Base-by-base conservation (phyloP, 345 rosid species). In the Anastatica hierochuntica region DNA sequence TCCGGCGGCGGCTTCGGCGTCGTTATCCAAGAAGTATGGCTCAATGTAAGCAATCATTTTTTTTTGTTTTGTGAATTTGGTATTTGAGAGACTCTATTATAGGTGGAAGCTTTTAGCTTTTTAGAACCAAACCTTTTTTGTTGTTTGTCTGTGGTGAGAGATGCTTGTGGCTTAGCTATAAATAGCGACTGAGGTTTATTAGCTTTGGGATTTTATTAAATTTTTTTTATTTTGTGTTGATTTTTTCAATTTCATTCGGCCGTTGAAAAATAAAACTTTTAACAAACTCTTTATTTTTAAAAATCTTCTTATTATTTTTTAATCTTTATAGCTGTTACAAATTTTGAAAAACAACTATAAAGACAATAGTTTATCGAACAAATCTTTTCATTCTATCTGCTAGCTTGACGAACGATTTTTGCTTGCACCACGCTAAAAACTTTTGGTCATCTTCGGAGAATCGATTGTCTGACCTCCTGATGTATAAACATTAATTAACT, bases 11-110 rank as follows among this genome's bases (percentile, higher is more conserved):
- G 67, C 44, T 1, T 84, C 95, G 60, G 76, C 33, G 69, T 90
- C 96, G 77, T 65, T 82, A 10, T 87, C 94, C 56, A 52, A 82
- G 58, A 84, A 72, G 66, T 74, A 78, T 24, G 76, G 75, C 62
- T 74, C 95, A 29, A 83, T 14, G 73, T 70, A 90, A 1, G 90
- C 94, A 50, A 90, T 88, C 96, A 90, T 90, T 59, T 60, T 59
- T 31, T 8, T 52, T 23, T 33, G 18, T 49, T n/a, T n/a, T 37
- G 58, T 43, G n/a, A 47, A 13, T 13, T 50, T 40, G 46, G 40
- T 39, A 33, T 53, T 21, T 29, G 48, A 64, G 55, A 63, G 62
- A 54, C 68, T 62, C 53, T 53, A 10, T 18, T 9, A 16, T 10
- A 36, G 15, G 12, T 41, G 45, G 37, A 66, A 59, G 61, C 63